phyloP scores from a whole-genome alignment of 768 basidiomycete species.

The Cystobasidium onofrii region DNA sequence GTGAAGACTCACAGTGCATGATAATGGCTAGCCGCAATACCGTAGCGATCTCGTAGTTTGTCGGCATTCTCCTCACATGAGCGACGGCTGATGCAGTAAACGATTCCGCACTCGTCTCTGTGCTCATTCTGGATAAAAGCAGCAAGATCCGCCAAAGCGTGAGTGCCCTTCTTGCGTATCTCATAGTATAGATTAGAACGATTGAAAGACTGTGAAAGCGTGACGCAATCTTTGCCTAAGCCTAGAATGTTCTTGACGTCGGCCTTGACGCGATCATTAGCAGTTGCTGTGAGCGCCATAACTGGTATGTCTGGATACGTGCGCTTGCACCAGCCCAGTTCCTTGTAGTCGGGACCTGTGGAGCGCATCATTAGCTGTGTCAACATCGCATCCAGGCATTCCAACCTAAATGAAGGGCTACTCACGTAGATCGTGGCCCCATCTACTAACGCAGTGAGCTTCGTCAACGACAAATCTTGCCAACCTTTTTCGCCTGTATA shows the following conservation, averaged over 20 bases:
- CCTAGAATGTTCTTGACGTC: conserved; percentile 69
- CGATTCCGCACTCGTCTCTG: conserved; percentile 56
- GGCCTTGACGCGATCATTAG: conserved; percentile 63
- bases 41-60: conserved; percentile 55
- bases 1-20: conserved; percentile 59
- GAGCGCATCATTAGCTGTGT: not conserved
- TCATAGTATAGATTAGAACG: conserved; percentile 80
- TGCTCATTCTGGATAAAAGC: conserved; percentile 60
- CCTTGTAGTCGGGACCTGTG: conserved; percentile 55
- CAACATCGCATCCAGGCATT: too few relatives aligned
- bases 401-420: too few relatives aligned
- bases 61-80: conserved; percentile 74
- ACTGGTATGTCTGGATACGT: conserved; percentile 74
- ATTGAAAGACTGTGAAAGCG: conserved; percentile 79
- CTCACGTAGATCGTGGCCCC: conserved; percentile 83
- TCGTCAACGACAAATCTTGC: conserved; percentile 93
- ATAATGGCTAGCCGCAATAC: conserved; percentile 65
- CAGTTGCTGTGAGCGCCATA: conserved; percentile 95
- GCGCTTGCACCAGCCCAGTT: conserved; percentile 60
- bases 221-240: conserved; percentile 53
- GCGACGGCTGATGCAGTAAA: conserved; percentile 67
- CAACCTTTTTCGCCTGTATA: conserved; percentile 56
- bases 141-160: conserved; percentile 56
- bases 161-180: conserved; percentile 53
- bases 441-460: conserved; percentile 73